Evolutionary conservation across 192 early-diverging fungal species (phyloP).

Genomic region (Cetraspora pellucida): DNA sequence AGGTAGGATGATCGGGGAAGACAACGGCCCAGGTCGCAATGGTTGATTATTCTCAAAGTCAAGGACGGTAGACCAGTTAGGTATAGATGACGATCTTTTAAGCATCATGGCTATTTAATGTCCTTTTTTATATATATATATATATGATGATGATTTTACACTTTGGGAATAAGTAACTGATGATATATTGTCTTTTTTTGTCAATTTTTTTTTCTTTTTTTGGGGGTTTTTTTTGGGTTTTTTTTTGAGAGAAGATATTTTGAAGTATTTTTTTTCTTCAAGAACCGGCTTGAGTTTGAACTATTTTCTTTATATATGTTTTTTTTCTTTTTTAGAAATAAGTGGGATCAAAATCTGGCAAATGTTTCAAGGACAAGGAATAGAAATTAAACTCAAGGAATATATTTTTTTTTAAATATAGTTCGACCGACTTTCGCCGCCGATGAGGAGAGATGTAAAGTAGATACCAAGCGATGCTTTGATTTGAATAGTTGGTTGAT

Average conservation of each 20-base stretch:
- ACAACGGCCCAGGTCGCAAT: constrained; percentile 7
- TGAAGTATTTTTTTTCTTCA: constrained; percentile 29
- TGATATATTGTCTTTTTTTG: background rate
- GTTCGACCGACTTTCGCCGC: constrained; percentile 21
- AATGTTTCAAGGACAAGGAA: background rate
- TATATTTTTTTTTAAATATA: background rate
- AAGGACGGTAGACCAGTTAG: background rate
- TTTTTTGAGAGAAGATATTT: background rate
- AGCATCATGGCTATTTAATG: constrained; percentile 20
- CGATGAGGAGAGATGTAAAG: background rate
- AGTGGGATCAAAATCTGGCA: background rate
- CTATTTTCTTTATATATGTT: background rate
- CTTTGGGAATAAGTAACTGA: background rate
- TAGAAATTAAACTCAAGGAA: constrained; percentile 10
- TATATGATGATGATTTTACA: background rate
- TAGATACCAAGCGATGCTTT: constrained; percentile 5
- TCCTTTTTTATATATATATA: background rate
- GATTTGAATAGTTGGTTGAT: background rate
- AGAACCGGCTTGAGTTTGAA: constrained; percentile 34
- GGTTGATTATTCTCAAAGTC: background rate
- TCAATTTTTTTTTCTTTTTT: constrained; percentile 9
- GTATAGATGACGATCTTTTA: constrained; percentile 14
- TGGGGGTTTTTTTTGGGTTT: background rate
- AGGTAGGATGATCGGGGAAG: constrained; percentile 15
- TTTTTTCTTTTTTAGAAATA: background rate